Evolutionary conservation across 345 rosid species (phyloP), one percentile per base, ranked within the genome.

Genomic region (Anacardium occidentale): DNA sequence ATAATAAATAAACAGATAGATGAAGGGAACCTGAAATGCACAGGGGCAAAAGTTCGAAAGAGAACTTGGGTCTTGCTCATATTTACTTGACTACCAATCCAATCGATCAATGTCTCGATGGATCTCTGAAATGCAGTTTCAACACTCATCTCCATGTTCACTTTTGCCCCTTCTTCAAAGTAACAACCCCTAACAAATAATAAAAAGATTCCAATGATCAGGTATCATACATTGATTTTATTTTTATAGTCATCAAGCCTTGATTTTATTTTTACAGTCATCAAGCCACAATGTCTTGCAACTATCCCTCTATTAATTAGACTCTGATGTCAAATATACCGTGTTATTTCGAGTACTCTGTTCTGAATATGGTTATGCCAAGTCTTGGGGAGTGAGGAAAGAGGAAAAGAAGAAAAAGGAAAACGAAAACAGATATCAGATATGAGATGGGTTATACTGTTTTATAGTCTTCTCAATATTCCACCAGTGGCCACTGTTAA

Each of bases 401-500:
- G 21, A 50, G 3, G 5, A 7, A 5, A 32, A 26, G 15, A 15
- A 8, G 25, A 10, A 12, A 7, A 24, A 25, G 26, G 26, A 34
- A 0, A 32, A 17, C 37, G 3, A 10, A 66, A 21, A 47, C 52
- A 37, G 71, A 54, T 25, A 25, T 54, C 21, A 74, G 37, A 9
- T 1, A 61, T 71, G 45, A 45, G 75, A 22, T 9, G 24, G 71
- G 74, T 52, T 50, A 78, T 83, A 95, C 99, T 42, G 70, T 74
- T 84, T 85, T 32, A 86, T 70, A 24, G 98, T 93, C 84, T 96
- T 93, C 72, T 82, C 89, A 17, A 83, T 44, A 77, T 82, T 87
- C 99, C 97, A 93, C 99, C 99, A 95, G 74, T 93, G 98, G 24
- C 97, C 99, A 0, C 96, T 80, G 79, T 96, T 96, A 65, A 96